Conservation (phyloP, 129 eudicot genomes). For the Deinandra increscens region DNA sequence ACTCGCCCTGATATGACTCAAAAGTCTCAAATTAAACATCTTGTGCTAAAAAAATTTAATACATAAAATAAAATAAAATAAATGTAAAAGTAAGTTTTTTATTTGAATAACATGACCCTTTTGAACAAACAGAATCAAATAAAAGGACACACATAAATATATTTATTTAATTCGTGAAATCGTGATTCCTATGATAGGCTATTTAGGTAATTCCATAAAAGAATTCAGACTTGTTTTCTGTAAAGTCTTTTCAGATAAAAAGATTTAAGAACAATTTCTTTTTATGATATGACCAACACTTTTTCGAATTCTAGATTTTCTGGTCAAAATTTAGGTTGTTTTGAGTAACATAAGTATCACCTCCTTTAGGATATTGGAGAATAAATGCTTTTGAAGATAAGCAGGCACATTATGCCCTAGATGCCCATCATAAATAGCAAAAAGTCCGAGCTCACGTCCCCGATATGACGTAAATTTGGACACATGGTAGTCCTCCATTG, state of each 20-base stretch:
- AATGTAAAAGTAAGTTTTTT: background rate
- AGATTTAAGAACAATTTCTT: background rate
- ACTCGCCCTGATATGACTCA: constrained; percentile 61
- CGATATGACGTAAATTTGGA: constrained; percentile 56
- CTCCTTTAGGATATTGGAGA: constrained; percentile 75
- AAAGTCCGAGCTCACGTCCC: constrained; percentile 74
- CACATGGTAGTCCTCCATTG: constrained; percentile 91
- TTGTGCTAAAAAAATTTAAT: constrained; percentile 8
- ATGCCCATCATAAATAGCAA: constrained; percentile 89
- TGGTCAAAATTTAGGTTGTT: constrained; percentile 13
- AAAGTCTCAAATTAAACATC: constrained; percentile 6
- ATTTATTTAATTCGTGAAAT: background rate
- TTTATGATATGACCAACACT: constrained; percentile 1
- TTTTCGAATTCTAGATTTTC: background rate
- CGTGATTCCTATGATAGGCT: background rate
- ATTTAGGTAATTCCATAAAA: background rate
- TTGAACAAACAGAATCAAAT: background rate
- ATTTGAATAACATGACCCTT: background rate
- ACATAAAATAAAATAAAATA: background rate
- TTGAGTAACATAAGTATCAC: constrained; percentile 32
- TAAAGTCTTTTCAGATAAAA: background rate
- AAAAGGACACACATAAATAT: background rate
- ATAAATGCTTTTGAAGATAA: constrained; percentile 73
- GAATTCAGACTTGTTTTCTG: background rate
- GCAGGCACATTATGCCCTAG: constrained; percentile 76